Evolutionary conservation across 2,329 filamentous ascomycete genomes (phyloP).

Genomic region (Colletotrichum graminicola): DNA sequence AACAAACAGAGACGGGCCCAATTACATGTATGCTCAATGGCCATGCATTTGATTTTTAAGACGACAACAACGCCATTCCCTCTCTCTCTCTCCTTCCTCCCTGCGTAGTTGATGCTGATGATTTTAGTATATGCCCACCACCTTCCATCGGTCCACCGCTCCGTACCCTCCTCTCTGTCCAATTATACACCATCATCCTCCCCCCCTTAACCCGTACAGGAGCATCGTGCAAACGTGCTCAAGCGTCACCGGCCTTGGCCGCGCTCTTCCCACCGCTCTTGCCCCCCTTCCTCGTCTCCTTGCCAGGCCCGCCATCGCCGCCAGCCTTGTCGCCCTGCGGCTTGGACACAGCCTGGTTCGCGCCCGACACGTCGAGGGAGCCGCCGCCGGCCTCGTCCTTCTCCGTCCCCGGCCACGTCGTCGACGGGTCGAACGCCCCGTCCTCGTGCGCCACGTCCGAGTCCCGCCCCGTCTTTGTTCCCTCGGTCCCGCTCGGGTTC

Average conservation of each 20-base stretch:
- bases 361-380: constrained; percentile 58
- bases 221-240: not conserved
- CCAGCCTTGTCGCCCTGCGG: constrained; percentile 53
- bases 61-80: constrained; percentile 7
- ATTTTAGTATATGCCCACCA: not conserved
- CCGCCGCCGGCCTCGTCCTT: constrained; percentile 52
- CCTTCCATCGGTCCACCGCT: too few species aligned
- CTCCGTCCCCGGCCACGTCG: constrained; percentile 75
- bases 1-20: not conserved
- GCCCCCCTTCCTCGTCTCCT: constrained; percentile 52
- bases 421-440: constrained; percentile 76
- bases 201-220: not conserved
- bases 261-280: constrained; percentile 49
- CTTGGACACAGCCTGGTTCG: constrained; percentile 59
- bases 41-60: constrained; percentile 7
- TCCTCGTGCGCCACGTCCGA: constrained; percentile 65
- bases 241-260: constrained; percentile 49
- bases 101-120: constrained; percentile 5
- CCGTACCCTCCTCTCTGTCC: not conserved
- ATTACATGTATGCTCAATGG: constrained; percentile 4
- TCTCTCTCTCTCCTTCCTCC: not conserved
- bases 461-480: constrained; percentile 76
- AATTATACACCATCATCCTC: not conserved
- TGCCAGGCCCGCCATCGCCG: constrained; percentile 49
- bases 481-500: constrained; percentile 74